phyloP scores from a whole-genome alignment of 139 green algal genomes.

The Tetradesmus lagerheimii region DNA sequence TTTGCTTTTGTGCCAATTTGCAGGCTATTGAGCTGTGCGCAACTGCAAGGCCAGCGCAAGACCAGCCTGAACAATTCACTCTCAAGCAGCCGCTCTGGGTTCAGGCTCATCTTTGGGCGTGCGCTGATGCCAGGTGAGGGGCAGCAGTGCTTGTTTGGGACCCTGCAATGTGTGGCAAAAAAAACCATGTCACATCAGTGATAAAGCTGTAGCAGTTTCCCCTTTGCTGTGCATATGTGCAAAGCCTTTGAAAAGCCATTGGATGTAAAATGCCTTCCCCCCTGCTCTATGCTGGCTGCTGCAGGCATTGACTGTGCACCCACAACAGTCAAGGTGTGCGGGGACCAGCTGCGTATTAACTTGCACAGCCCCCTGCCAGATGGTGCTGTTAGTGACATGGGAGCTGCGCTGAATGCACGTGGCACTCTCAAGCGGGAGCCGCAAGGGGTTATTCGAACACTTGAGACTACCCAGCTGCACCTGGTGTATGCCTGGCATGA shows the following conservation, averaged over 20 bases:
- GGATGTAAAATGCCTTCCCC: not conserved
- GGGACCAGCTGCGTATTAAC: no score
- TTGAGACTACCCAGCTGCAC: slow-evolving; percentile 17
- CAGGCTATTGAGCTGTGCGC: not conserved
- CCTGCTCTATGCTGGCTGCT: not conserved
- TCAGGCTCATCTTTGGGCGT: slow-evolving; percentile 8
- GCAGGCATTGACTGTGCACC: no score
- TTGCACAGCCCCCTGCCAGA: no score
- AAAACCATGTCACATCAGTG: no score
- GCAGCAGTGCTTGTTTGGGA: not conserved
- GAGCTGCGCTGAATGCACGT: no score
- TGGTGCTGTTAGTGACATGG: no score
- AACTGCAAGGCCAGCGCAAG: not conserved
- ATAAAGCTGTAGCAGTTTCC: no score
- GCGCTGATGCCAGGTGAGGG: no score
- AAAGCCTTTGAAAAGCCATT: not conserved
- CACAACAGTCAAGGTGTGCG: no score
- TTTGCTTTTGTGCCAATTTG: no score
- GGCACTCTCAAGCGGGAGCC: slow-evolving; percentile 7
- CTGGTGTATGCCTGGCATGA: not conserved
- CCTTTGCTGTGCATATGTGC: not conserved
- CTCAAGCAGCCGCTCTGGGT: not conserved
- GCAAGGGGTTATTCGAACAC: not conserved
- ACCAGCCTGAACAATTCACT: slow-evolving; percentile 14
- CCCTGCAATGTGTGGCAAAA: no score